phyloP scores from a whole-genome alignment of 306 rosid species.

The Sindora glabra region DNA sequence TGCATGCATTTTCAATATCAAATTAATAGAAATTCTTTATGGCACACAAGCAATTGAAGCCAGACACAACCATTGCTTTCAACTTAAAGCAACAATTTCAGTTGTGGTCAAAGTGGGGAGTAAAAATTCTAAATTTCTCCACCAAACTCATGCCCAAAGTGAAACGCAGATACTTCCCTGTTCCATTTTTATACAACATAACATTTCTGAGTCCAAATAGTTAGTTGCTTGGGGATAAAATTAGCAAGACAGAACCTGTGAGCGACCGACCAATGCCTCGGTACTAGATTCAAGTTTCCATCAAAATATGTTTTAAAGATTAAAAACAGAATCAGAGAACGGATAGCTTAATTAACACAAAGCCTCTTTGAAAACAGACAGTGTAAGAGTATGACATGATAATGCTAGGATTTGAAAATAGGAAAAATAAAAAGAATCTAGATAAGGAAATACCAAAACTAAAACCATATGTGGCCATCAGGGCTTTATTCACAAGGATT shows the following conservation, averaged over 20 bases:
- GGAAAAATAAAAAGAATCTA: not conserved
- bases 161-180: not conserved
- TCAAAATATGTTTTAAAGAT: too few species aligned
- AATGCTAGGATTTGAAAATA: not conserved
- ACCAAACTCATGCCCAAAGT: not conserved
- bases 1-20: too few species aligned
- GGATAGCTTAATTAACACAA: too few species aligned
- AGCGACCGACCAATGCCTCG: too few species aligned
- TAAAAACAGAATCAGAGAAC: too few species aligned
- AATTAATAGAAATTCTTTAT: not conserved
- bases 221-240: not conserved
- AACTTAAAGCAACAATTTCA: not conserved
- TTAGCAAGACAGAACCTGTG: not conserved
- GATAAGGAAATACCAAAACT: slow-evolving; percentile 44
- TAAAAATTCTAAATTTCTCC: not conserved
- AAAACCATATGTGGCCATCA: slow-evolving; percentile 69
- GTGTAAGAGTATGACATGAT: not conserved
- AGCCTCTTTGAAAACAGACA: too few species aligned
- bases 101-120: slow-evolving; percentile 6
- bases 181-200: not conserved
- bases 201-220: slow-evolving; percentile 3
- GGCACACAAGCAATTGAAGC: slow-evolving; percentile 1
- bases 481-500: slow-evolving; percentile 63
- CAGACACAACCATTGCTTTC: not conserved
- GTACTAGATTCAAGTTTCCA: too few species aligned